Percentiles rank a stretch among this genome's conserved stretches.
These are phyloP conservation scores for Torulaspora quercuum DNA, from an alignment of 805 yeast genomes.

Conservation along the genomic window DNA sequence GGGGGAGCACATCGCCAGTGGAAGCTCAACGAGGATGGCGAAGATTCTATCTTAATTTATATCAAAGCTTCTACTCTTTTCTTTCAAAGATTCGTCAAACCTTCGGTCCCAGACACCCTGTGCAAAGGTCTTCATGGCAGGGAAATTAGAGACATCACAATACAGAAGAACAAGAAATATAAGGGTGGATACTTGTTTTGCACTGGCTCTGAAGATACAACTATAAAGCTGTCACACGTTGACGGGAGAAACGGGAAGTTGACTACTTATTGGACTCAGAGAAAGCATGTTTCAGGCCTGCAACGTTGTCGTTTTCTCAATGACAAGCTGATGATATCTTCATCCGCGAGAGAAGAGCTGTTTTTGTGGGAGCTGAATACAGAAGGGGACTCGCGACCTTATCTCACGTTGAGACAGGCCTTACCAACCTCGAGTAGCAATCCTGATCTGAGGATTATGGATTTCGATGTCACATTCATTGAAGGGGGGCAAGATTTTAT, in stretches of 20 bases:
- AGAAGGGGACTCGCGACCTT: conserved; percentile 38
- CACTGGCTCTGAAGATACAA: conserved; percentile 88
- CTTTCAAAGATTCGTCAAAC: conserved; percentile 36
- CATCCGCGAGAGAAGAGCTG: conserved; percentile 88
- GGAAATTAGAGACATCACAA: conserved; percentile 73
- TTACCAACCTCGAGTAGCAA: conserved; percentile 54
- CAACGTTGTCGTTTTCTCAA: conserved; percentile 67
- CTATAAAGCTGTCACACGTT: conserved; percentile 54
- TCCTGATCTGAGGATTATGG: conserved; percentile 91
- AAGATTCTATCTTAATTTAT: conserved; percentile 48
- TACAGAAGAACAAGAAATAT: conserved; percentile 38
- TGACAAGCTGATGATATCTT: conserved; percentile 46
- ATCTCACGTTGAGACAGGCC: conserved; percentile 47
- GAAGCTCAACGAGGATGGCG: conserved; percentile 43
- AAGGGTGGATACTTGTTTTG: conserved; percentile 46
- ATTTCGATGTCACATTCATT: conserved; percentile 53
- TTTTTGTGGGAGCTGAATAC: conserved; percentile 66
- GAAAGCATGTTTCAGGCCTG: conserved; percentile 85
- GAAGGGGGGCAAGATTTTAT: conserved; percentile 24
- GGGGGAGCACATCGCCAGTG: conserved; percentile 93
- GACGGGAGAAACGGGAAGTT: conserved; percentile 41
- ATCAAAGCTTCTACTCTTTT: conserved; percentile 54
- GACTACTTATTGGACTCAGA: conserved; percentile 53
- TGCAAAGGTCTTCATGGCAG: conserved; percentile 83
- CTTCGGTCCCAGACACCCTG: conserved; percentile 36